Evolutionary conservation across 2,329 filamentous ascomycete genomes (phyloP).

Genomic region (Tolypocladium ophioglossoides): DNA sequence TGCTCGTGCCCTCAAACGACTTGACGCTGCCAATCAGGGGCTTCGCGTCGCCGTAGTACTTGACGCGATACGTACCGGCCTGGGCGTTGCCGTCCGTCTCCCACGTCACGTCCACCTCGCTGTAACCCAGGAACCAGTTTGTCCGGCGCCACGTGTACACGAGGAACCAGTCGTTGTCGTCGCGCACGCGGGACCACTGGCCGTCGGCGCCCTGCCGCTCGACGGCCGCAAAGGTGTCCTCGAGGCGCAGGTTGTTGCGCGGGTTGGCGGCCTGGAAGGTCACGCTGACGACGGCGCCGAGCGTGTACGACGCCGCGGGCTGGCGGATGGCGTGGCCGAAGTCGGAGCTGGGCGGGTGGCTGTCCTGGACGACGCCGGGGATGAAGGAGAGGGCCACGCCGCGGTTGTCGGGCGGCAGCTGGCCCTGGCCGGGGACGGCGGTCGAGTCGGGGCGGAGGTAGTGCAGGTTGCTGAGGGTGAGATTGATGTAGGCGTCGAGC

Average conservation of each 20-base stretch:
- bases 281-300: slow-evolving; percentile 52
- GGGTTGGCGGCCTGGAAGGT: slow-evolving; percentile 83
- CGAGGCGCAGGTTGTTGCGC: slow-evolving; percentile 73
- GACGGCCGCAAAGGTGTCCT: slow-evolving; percentile 66
- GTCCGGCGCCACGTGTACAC: slow-evolving; percentile 72
- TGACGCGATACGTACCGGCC: slow-evolving; percentile 63
- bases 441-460: slow-evolving; percentile 25
- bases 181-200: slow-evolving; percentile 55
- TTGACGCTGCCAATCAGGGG: slow-evolving; percentile 28
- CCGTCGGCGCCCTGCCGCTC: slow-evolving; percentile 44
- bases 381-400: slow-evolving; percentile 72
- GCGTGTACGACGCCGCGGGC: slow-evolving; percentile 39
- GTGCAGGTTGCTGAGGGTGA: slow-evolving; percentile 55
- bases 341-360: slow-evolving; percentile 48
- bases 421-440: slow-evolving; percentile 37
- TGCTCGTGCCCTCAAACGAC: slow-evolving; percentile 12
- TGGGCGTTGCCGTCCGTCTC: slow-evolving; percentile 41
- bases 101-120: slow-evolving; percentile 73
- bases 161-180: slow-evolving; percentile 75
- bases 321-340: slow-evolving; percentile 61
- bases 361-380: slow-evolving; percentile 65
- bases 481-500: slow-evolving; percentile 77
- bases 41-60: slow-evolving; percentile 81
- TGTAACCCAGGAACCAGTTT: slow-evolving; percentile 58
- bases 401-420: slow-evolving; percentile 67